A percentile compares a stretch with the other conserved stretches of the same genome.
Conservation (phyloP, 345 rosid genomes). For the Physaria fendleri region DNA sequence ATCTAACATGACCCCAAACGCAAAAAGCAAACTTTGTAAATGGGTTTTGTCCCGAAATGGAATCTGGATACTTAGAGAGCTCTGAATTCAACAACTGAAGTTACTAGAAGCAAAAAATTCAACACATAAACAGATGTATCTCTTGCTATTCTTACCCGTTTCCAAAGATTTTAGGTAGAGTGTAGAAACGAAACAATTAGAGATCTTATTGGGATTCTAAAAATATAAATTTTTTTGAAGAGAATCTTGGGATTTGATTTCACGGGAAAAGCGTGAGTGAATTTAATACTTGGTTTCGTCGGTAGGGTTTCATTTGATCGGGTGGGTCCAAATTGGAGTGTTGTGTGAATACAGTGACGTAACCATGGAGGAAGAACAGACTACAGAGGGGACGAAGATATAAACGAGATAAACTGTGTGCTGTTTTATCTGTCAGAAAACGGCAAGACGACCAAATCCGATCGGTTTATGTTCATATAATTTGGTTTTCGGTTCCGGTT, state of each 20-base stretch:
- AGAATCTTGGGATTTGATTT: neutral
- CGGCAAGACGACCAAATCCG: neutral
- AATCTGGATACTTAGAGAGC: neutral
- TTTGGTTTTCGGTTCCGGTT: too few relatives aligned
- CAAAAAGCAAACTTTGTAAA: conserved; percentile 2
- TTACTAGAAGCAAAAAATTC: neutral
- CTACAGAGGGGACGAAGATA: neutral
- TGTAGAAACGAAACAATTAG: neutral
- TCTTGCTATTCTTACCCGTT: conserved; percentile 12
- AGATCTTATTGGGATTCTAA: conserved; percentile 13
- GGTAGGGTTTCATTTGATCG: conserved; percentile 21
- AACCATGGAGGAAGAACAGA: conserved; percentile 13
- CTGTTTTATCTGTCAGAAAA: conserved; percentile 7
- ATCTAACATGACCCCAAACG: neutral
- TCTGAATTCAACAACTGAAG: neutral
- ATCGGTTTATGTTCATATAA: too few relatives aligned
- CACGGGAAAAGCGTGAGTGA: conserved; percentile 19
- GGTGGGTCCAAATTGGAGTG: conserved; percentile 28
- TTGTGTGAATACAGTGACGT: conserved; percentile 19
- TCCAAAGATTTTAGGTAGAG: neutral
- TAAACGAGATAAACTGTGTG: neutral
- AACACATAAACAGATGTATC: neutral
- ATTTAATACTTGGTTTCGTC: conserved; percentile 22
- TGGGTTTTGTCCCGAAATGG: neutral
- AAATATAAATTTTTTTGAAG: conserved; percentile 3